Conservation (phyloP, 306 rosid species). For the Begonia fuchsioides region DNA sequence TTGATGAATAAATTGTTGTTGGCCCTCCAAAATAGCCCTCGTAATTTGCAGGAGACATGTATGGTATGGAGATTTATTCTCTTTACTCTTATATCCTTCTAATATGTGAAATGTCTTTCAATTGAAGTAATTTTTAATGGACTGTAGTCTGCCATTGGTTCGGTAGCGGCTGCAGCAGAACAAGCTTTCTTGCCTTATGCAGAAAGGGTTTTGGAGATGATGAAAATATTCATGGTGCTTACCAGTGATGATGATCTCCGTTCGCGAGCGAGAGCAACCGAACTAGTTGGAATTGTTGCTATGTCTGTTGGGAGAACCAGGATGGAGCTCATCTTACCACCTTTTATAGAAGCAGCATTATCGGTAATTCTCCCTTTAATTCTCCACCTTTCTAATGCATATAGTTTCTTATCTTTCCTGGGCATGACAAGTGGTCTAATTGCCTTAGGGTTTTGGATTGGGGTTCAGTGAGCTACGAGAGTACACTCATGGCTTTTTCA, state of each 20-base stretch:
- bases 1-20: slow-evolving; percentile 75
- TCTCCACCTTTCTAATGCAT: slow-evolving; percentile 13
- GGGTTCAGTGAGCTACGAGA: slow-evolving; percentile 94
- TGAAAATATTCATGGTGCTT: slow-evolving; percentile 86
- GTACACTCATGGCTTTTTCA: slow-evolving; percentile 96
- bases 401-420: slow-evolving; percentile 1
- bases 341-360: slow-evolving; percentile 91
- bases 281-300: slow-evolving; percentile 95
- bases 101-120: too few relatives aligned
- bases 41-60: slow-evolving; percentile 92
- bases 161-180: slow-evolving; percentile 94
- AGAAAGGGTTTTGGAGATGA: slow-evolving; percentile 87
- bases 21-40: slow-evolving; percentile 75
- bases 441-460: slow-evolving; percentile 72
- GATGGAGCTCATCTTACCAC: slow-evolving; percentile 89
- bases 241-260: slow-evolving; percentile 85
- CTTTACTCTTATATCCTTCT: too few relatives aligned
- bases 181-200: slow-evolving; percentile 92
- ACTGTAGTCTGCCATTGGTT: slow-evolving; percentile 96
- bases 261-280: slow-evolving; percentile 94
- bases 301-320: slow-evolving; percentile 78
- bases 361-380: slow-evolving; percentile 37
- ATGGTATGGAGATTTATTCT: slow-evolving; percentile 46
- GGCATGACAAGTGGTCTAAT: slow-evolving; percentile 16
- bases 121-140: not conserved